A percentile compares a stretch with the other conserved stretches of the same genome.
These are phyloP conservation scores for Phialophora verrucosa DNA, from an alignment of 2,329 filamentous ascomycete genomes.

Conservation along the genomic window DNA sequence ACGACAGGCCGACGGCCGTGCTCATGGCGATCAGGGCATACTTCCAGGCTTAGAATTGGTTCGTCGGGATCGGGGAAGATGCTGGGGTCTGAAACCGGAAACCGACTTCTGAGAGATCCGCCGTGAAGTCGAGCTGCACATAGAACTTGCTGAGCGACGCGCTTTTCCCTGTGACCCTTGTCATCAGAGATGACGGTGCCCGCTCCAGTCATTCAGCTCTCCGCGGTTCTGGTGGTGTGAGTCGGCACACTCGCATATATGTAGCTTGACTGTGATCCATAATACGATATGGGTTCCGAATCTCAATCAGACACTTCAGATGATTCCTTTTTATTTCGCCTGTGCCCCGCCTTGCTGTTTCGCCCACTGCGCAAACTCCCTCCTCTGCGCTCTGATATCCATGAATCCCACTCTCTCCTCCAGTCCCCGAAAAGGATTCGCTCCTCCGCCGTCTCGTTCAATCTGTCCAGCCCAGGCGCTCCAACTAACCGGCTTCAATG, in stretches of 20 bases:
- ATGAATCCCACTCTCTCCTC: slow-evolving; percentile 85
- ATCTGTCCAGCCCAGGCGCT: slow-evolving; percentile 76
- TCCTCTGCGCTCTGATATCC: slow-evolving; percentile 78
- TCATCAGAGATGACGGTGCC: neutral
- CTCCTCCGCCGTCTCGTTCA: slow-evolving; percentile 70
- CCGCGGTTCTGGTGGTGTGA: neutral
- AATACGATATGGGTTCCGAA: neutral
- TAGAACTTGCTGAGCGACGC: neutral
- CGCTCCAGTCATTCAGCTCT: neutral
- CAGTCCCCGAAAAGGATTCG: slow-evolving; percentile 78
- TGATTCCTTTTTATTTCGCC: slow-evolving; percentile 38
- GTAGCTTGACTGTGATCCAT: neutral
- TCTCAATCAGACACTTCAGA: neutral
- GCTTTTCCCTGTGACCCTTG: neutral
- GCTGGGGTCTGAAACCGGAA: neutral
- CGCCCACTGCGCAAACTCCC: slow-evolving; percentile 79
- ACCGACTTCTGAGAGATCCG: neutral
- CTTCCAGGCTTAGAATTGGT: neutral
- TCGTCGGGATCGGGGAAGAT: neutral
- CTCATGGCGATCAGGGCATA: neutral
- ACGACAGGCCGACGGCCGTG: neutral
- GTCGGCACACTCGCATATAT: neutral
- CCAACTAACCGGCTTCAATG: slow-evolving; percentile 85
- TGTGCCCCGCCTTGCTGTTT: slow-evolving; percentile 47
- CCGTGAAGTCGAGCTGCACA: neutral